Base-by-base conservation (phyloP, 495 filamentous ascomycete species). In the Hypoxylon lienhwacheense region DNA sequence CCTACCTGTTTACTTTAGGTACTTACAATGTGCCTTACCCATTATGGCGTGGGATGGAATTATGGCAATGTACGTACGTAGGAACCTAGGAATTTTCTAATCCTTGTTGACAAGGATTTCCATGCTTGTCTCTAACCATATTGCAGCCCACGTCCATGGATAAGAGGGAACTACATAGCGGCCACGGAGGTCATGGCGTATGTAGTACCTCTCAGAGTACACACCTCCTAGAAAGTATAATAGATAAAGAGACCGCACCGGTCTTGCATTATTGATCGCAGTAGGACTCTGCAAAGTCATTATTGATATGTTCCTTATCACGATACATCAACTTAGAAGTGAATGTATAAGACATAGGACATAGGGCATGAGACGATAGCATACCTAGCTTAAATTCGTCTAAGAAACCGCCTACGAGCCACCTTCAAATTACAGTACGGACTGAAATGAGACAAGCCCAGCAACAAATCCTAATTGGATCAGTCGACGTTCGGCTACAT, bases 61-160 rank as follows among this genome's bases (percentile, higher is more conserved):
- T n/a, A n/a, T n/a, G n/a, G n/a, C n/a, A n/a, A n/a, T n/a, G n/a
- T n/a, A n/a, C n/a, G n/a, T n/a, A n/a, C n/a, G n/a, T n/a, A n/a
- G n/a, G n/a, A n/a, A n/a, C n/a, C n/a, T n/a, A n/a, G n/a, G n/a
- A 56, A 53, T 61, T 61, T 48, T 52, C 16, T 10, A 11, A 56
- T 44, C 52, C 52, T 47, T 56, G 58, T 32, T n/a, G 5, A 31
- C 33, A 55, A 36, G 58, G 58, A 32, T 17, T 5, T 10, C 11
- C 12, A 44, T 52, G 51, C 58, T 53, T 52, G 52, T 42, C 45
- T 61, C 58, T 47, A 53, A 61, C 58, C 58, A 61, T 48, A 32
- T 48, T 53, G 42, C 42, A 55, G 52, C 53, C 58, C 58, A 37
- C 6, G 52, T 48, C 58, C 58, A 48, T 61, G 58, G 52, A 32